Evolutionary conservation across 73 alveolate species (phyloP).

Genomic region (Paramecium octaurelia): DNA sequence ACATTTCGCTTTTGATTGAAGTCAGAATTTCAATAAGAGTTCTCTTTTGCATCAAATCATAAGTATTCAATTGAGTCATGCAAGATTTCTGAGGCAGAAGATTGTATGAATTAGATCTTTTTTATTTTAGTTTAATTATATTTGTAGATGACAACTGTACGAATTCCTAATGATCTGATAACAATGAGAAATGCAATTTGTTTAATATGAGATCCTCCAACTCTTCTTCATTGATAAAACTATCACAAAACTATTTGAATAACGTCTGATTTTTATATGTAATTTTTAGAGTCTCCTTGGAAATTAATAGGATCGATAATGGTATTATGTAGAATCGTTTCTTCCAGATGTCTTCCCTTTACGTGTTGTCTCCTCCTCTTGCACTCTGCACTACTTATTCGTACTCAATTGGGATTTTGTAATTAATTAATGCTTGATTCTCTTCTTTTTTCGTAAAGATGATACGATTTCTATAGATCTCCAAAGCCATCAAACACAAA

Average conservation of each 20-base stretch:
- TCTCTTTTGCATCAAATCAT: neutral
- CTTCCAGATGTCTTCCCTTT: conserved; percentile 29
- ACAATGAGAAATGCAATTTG: neutral
- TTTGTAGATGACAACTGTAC: neutral
- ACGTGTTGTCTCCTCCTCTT: neutral
- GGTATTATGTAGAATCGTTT: neutral
- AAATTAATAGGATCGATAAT: neutral
- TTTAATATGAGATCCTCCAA: neutral
- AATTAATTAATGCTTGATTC: neutral
- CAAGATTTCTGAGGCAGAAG: neutral
- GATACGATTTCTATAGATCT: neutral
- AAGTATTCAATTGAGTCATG: neutral
- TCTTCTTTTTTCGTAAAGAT: neutral
- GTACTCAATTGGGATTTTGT: neutral
- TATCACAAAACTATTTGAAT: neutral
- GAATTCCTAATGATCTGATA: neutral
- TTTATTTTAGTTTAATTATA: neutral
- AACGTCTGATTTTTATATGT: neutral
- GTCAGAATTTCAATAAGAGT: neutral
- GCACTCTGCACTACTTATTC: neutral
- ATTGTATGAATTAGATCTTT: neutral
- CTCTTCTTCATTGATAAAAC: neutral
- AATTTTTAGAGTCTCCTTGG: neutral
- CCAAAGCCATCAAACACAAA: neutral
- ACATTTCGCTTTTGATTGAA: neutral